phyloP scores from a whole-genome alignment of 2,329 filamentous ascomycete genomes.

The Huntiella moniliformis region DNA sequence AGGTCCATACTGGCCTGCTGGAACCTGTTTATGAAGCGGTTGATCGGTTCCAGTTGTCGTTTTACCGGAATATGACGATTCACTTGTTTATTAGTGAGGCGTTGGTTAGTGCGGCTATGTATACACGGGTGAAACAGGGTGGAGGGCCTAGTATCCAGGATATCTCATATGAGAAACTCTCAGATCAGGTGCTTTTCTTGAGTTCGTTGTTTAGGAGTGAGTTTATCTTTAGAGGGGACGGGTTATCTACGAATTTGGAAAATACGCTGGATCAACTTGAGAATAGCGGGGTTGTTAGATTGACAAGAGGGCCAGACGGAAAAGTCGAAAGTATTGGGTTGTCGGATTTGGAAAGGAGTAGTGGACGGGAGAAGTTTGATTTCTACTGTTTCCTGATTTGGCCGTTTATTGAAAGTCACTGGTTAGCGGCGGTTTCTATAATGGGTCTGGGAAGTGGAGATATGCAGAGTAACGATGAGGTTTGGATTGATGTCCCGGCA shows the following conservation, averaged over 20 bases:
- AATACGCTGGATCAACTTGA: constrained; percentile 64
- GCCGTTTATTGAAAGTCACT: constrained; percentile 91
- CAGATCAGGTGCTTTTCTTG: constrained; percentile 68
- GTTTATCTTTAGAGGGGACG: constrained; percentile 88
- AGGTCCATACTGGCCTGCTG: constrained; percentile 55
- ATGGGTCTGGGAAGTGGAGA: constrained; percentile 44
- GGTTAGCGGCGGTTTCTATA: constrained; percentile 76
- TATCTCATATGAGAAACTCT: constrained; percentile 55
- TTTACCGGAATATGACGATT: constrained; percentile 99
- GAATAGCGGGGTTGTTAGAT: constrained; percentile 53
- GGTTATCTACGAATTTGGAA: constrained; percentile 60
- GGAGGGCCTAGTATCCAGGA: constrained; percentile 68
- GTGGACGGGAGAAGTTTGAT: constrained; percentile 84
- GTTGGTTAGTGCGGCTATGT: constrained; percentile 75
- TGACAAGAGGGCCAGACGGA: constrained; percentile 21
- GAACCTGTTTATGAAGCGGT: constrained; percentile 92
- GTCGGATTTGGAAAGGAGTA: constrained; percentile 53
- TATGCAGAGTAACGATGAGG: constrained; percentile 30
- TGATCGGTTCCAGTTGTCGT: constrained; percentile 89
- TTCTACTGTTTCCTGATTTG: constrained; percentile 98
- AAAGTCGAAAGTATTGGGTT: constrained; percentile 53
- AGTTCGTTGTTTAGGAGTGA: constrained; percentile 88
- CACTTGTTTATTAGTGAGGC: constrained; percentile 92
- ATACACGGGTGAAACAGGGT: constrained; percentile 75
- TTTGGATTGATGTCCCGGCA: constrained; percentile 57